Conservation (phyloP, 139 green algal species). For the Tetradesmus lagerheimii region DNA sequence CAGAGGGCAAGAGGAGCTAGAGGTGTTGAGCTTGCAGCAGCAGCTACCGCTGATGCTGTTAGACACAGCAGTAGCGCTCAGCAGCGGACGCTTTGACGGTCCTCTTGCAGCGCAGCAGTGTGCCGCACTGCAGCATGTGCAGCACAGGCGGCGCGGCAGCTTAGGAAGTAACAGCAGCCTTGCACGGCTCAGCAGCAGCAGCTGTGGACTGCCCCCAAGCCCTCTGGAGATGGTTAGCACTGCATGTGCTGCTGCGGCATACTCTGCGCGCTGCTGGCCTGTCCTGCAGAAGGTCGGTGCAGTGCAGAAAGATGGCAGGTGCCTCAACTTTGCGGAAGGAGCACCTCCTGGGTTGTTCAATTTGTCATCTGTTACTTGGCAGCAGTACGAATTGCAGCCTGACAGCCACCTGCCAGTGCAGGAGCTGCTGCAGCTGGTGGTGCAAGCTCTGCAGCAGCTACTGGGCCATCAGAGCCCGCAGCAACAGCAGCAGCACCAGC, state of each 20-base stretch:
- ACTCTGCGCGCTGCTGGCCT: constrained; percentile 23
- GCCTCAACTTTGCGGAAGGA: not conserved
- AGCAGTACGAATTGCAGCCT: not conserved
- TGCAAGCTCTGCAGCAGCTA: constrained; percentile 2
- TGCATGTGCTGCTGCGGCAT: constrained; percentile 10
- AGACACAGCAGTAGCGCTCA: constrained; percentile 12
- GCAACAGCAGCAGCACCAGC: not conserved
- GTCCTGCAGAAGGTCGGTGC: constrained; percentile 12
- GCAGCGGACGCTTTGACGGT: not conserved
- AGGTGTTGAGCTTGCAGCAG: constrained; percentile 25
- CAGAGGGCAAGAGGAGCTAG: constrained; percentile 15
- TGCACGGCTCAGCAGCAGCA: not conserved
- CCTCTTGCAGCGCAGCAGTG: not conserved
- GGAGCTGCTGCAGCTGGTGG: constrained; percentile 32
- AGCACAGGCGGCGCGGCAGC: not conserved
- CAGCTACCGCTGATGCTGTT: constrained; percentile 9
- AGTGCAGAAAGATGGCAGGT: not conserved
- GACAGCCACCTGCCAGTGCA: not conserved
- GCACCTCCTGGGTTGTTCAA: not conserved
- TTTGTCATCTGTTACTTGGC: not conserved
- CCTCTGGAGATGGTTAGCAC: not conserved
- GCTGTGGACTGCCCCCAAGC: not conserved
- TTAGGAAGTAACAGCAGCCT: not conserved
- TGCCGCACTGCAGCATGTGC: not conserved
- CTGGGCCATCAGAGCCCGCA: not conserved